Evolutionary conservation across 2,329 filamentous ascomycete species (phyloP).

Genomic region (Sclerotinia trifoliorum): DNA sequence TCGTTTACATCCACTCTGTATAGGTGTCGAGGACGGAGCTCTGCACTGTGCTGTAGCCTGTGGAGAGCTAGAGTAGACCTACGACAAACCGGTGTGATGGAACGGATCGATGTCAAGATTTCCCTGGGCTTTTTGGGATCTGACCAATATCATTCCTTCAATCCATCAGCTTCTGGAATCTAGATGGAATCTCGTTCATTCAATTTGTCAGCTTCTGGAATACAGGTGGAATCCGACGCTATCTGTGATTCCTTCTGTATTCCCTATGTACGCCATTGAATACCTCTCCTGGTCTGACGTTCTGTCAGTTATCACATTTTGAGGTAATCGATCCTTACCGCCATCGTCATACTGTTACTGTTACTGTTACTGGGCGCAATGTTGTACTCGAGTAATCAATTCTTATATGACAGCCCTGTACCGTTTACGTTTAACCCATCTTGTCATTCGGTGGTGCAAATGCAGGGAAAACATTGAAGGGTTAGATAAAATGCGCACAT

Average conservation of each 20-base stretch:
- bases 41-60: not conserved
- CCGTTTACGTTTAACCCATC: not conserved
- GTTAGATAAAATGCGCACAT: not conserved
- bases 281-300: not conserved
- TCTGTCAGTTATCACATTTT: not conserved
- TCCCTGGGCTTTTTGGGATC: not conserved
- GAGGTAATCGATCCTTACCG: not conserved
- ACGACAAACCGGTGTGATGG: no score
- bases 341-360: not conserved
- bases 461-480: not conserved
- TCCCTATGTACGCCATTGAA: not conserved
- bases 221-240: not conserved
- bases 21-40: not conserved
- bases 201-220: not conserved
- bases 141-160: not conserved
- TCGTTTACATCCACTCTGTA: not conserved
- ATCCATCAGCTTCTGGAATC: not conserved
- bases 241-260: not conserved
- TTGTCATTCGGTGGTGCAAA: not conserved
- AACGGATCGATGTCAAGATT: no score
- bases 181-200: not conserved
- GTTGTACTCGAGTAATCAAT: not conserved
- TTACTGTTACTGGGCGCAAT: not conserved
- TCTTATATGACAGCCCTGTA: constrained; percentile 2
- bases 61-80: no score